A percentile compares a stretch with the other conserved stretches of the same genome.
These are phyloP conservation scores for Marvania coccoides DNA, from an alignment of 139 green algal genomes.

Conservation along the genomic window DNA sequence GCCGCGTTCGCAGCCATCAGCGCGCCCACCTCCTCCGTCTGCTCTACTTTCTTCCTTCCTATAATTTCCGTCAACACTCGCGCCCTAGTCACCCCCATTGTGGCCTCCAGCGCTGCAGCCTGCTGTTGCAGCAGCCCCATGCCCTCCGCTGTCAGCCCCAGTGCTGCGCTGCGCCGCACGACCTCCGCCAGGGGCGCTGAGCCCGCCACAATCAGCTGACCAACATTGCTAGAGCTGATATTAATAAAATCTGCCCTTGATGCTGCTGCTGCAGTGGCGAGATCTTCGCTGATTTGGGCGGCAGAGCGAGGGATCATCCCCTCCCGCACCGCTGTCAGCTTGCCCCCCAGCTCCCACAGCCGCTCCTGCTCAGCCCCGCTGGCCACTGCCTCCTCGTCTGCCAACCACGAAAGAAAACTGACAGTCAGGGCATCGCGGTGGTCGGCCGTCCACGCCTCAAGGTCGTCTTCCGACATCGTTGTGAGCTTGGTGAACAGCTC, in stretches of 20 bases:
- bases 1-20: not conserved
- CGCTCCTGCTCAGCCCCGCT: not conserved
- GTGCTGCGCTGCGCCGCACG: not conserved
- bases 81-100: constrained; percentile 12
- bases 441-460: constrained; percentile 10
- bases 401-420: constrained; percentile 11
- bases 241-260: no score
- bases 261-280: not conserved
- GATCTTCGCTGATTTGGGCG: not conserved
- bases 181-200: not conserved
- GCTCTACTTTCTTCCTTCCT: constrained; percentile 9
- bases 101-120: constrained; percentile 25
- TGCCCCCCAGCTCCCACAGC: constrained; percentile 23
- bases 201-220: no score
- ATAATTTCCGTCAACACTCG: constrained; percentile 14
- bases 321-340: constrained; percentile 20
- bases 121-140: constrained; percentile 29
- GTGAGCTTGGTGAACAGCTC: constrained; percentile 9
- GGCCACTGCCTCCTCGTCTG: constrained; percentile 8
- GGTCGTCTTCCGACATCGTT: not conserved
- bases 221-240: no score
- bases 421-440: constrained; percentile 17
- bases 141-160: constrained; percentile 21
- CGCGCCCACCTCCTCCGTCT: not conserved
- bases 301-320: constrained; percentile 3